phyloP scores from a whole-genome alignment of 2,329 filamentous ascomycete species.

The Fusarium keratoplasticum region DNA sequence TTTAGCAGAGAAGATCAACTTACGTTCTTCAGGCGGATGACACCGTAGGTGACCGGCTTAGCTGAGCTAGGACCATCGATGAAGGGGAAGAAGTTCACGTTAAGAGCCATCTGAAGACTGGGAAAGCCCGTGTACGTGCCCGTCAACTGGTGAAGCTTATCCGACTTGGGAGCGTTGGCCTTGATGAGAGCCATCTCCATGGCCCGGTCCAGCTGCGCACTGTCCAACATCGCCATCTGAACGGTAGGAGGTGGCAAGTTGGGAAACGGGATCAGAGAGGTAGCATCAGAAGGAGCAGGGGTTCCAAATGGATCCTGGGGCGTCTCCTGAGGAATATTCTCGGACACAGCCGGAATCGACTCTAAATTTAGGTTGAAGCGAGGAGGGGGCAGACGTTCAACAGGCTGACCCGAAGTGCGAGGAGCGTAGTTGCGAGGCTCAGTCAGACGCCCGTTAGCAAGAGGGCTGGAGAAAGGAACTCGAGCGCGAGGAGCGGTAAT shows the following conservation, averaged over 20 bases:
- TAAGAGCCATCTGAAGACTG: constrained; percentile 49
- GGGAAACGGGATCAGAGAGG: constrained; percentile 16
- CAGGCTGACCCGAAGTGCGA: constrained; percentile 44
- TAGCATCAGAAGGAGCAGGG: constrained; percentile 3
- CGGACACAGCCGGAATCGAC: neutral
- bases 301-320: constrained; percentile 36
- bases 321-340: constrained; percentile 12
- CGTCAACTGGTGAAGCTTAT: constrained; percentile 53
- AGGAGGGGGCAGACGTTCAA: constrained; percentile 50
- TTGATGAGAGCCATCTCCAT: constrained; percentile 24
- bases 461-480: constrained; percentile 17
- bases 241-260: constrained; percentile 13
- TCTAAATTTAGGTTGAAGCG: constrained; percentile 49
- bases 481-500: neutral
- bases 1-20: constrained; percentile 39
- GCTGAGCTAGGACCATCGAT: constrained; percentile 51
- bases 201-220: neutral
- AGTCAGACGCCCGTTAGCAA: constrained; percentile 42
- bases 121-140: constrained; percentile 50
- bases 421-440: constrained; percentile 58
- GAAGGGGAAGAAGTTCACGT: constrained; percentile 59
- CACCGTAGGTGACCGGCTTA: constrained; percentile 51
- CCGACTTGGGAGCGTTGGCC: constrained; percentile 46
- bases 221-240: constrained; percentile 29
- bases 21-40: constrained; percentile 64